Conservation (phyloP, 371 early-diverging fungal species). For the Actinomucor elegans region DNA sequence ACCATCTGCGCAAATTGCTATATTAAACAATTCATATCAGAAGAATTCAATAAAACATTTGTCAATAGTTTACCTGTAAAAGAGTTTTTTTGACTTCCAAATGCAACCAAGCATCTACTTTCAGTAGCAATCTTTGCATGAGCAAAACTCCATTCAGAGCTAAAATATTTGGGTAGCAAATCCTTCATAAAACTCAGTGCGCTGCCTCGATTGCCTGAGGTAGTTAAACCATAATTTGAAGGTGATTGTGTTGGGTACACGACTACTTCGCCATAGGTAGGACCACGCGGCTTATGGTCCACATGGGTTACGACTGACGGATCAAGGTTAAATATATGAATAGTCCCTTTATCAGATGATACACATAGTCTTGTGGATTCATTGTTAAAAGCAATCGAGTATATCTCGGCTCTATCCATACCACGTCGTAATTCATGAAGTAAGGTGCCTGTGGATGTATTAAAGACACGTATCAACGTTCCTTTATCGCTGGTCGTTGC, state of each 20-base stretch:
- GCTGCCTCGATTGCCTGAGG: slow-evolving; percentile 45
- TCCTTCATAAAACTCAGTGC: slow-evolving; percentile 88
- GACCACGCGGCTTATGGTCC: slow-evolving; percentile 49
- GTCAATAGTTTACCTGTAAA: slow-evolving; percentile 57
- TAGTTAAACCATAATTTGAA: slow-evolving; percentile 39
- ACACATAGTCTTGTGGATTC: slow-evolving; percentile 81
- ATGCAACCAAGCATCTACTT: slow-evolving; percentile 78
- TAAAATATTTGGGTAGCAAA: slow-evolving; percentile 89
- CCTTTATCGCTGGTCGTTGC: slow-evolving; percentile 89
- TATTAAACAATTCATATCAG: slow-evolving; percentile 2
- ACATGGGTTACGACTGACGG: slow-evolving; percentile 40
- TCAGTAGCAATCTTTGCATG: slow-evolving; percentile 81
- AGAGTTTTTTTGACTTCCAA: slow-evolving; percentile 73
- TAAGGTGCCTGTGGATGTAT: slow-evolving; percentile 72
- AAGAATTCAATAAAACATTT: neutral
- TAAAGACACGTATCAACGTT: slow-evolving; percentile 89
- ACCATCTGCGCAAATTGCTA: slow-evolving; percentile 85
- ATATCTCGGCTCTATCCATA: slow-evolving; percentile 88
- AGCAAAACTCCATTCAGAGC: slow-evolving; percentile 93
- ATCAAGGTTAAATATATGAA: slow-evolving; percentile 91
- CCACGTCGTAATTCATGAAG: slow-evolving; percentile 89
- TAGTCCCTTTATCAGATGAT: slow-evolving; percentile 91
- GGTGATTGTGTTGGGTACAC: slow-evolving; percentile 25
- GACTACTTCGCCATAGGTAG: slow-evolving; percentile 60
- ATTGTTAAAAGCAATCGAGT: slow-evolving; percentile 81